Percentiles rank a stretch among this genome's conserved stretches.
phyloP scores from a whole-genome alignment of 176 grass and related monocot genomes.

The Musa itinerans region DNA sequence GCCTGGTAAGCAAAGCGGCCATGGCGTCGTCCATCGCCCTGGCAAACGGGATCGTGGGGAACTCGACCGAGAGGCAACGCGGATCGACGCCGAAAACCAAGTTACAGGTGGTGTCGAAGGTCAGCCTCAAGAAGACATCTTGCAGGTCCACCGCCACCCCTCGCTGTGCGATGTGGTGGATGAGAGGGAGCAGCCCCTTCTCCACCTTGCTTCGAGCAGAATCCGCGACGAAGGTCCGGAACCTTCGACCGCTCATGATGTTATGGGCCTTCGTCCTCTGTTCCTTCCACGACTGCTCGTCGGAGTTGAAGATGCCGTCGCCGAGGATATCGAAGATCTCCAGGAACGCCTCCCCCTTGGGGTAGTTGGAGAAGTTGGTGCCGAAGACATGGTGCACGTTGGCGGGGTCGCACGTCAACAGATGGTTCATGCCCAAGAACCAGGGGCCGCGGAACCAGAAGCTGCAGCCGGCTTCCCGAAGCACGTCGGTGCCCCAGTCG shows the following conservation, averaged over 20 bases:
- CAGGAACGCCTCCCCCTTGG: slow-evolving; percentile 6
- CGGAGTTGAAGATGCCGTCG: slow-evolving; percentile 9
- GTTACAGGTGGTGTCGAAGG: slow-evolving; percentile 3
- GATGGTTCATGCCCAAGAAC: background rate
- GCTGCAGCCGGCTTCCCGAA: background rate
- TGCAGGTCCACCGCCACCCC: background rate
- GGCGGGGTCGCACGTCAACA: background rate
- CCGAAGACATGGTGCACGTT: slow-evolving; percentile 5
- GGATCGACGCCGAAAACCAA: slow-evolving; percentile 10
- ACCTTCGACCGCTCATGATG: background rate
- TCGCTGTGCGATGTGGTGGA: background rate
- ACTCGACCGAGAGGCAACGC: slow-evolving; percentile 1
- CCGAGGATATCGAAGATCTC: slow-evolving; percentile 14
- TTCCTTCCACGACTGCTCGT: background rate
- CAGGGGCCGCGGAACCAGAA: background rate
- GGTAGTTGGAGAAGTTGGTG: background rate
- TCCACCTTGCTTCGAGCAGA: background rate
- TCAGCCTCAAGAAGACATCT: slow-evolving; percentile 13
- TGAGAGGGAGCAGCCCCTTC: background rate
- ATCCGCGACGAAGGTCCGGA: background rate
- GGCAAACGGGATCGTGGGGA: slow-evolving; percentile 5
- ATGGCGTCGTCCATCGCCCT: slow-evolving; percentile 7
- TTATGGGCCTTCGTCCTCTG: background rate
- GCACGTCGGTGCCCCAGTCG: background rate
- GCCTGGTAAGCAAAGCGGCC: background rate